Base-by-base conservation (phyloP, 192 early-diverging fungal species). In the Entophlyctis helioformis region DNA sequence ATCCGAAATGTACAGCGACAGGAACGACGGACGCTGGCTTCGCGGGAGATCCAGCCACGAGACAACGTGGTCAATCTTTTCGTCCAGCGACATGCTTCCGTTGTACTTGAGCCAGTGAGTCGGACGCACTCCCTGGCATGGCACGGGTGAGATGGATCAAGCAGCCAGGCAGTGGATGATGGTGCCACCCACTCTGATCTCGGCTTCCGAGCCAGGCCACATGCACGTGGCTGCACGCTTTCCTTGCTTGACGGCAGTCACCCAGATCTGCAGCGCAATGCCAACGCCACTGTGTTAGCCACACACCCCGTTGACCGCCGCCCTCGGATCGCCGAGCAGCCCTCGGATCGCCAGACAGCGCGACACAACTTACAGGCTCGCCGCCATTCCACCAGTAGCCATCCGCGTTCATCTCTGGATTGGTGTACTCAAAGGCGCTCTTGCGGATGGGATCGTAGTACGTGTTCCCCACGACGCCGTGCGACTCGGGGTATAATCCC, bases 401-500 rank as follows among this genome's bases (percentile, higher is more conserved):
- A 16, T 91, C 60, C 23, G 52, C 46, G 52, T 76, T 85, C 21
- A 64, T 68, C 12, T 47, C 57, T 0, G 74, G 50, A 42, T 90
- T 69, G 34, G 72, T 77, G 64, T 91, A 93, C 28, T 72, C 73
- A 58, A 93, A 93, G 2, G 75, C 69, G 34, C 76, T 74, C 36
- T 88, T 76, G 7, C 81, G 51, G 12, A 31, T 32, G 1, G 84
- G 72, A 56, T 91, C 89, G 48, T 72, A 83, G 54, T 93, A 96
- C 46, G 64, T 67, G 50, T 87, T 87, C 10, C 10, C 15, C 2
- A 87, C 80, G 39, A 89, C 93, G 13, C 93, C 93, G 44, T 96
- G 90, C 3, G 77, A 70, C 29, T 87, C 83, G 1, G 93, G 91
- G 54, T 90, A 94, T 27, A 96, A 57, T n/a, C 93, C 91, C 9